Conservation (phyloP, 2,329 filamentous ascomycete genomes). For the Didymella keratinophila region DNA sequence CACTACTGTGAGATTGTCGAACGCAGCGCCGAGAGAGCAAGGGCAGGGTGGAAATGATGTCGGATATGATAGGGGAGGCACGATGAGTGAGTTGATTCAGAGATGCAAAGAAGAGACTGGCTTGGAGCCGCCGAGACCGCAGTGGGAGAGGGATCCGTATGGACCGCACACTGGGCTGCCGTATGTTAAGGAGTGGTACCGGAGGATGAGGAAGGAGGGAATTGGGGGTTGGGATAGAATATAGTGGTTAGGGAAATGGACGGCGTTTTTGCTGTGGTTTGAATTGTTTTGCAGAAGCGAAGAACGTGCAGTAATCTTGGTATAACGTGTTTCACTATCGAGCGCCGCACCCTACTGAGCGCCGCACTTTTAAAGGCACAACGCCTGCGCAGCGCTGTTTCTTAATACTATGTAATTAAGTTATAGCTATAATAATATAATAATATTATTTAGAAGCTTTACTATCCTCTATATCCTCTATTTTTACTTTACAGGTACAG, state of each 20-base stretch:
- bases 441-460: no score
- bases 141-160: slow-evolving; percentile 57
- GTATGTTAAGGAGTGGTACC: slow-evolving; percentile 58
- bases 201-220: slow-evolving; percentile 45
- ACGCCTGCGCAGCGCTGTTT: no score
- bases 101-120: slow-evolving; percentile 55
- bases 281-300: no score
- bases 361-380: no score
- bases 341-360: no score
- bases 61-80: slow-evolving; percentile 56
- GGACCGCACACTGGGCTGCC: slow-evolving; percentile 55
- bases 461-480: no score
- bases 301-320: no score
- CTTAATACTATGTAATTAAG: no score
- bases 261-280: no score
- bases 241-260: background rate
- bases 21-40: background rate
- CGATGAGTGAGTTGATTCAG: slow-evolving; percentile 50
- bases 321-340: no score
- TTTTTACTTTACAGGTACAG: no score
- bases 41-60: slow-evolving; percentile 10
- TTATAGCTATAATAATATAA: no score
- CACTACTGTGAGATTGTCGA: background rate
- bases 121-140: slow-evolving; percentile 51
- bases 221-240: slow-evolving; percentile 33